Evolutionary conservation across 2,329 filamentous ascomycete genomes (phyloP).

Genomic region (Dactylonectria estremocensis): DNA sequence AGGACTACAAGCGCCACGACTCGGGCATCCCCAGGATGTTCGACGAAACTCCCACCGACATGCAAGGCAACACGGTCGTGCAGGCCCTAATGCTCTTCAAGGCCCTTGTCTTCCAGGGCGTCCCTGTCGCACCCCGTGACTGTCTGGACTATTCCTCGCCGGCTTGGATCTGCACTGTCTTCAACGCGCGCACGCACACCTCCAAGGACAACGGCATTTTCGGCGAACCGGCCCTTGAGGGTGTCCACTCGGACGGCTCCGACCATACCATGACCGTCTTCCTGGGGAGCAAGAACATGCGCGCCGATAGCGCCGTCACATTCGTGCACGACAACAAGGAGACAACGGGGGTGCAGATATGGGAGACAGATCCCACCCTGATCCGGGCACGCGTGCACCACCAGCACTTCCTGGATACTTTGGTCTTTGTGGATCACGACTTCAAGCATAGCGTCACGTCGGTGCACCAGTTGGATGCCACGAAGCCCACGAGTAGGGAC

Average conservation of each 20-base stretch:
- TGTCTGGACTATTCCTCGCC: constrained; percentile 44
- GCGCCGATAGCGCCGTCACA: constrained; percentile 46
- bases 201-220: constrained; percentile 36
- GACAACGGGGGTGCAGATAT: constrained; percentile 39
- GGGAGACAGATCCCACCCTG: constrained; percentile 40
- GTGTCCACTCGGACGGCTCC: constrained; percentile 49
- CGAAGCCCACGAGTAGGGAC: constrained; percentile 39
- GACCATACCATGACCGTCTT: constrained; percentile 51
- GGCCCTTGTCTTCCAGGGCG: constrained; percentile 43
- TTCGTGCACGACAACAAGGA: constrained; percentile 46
- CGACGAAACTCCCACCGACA: constrained; percentile 43
- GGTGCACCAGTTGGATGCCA: constrained; percentile 38
- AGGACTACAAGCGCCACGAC: constrained; percentile 50
- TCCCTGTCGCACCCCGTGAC: constrained; percentile 36
- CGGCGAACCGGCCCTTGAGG: constrained; percentile 50
- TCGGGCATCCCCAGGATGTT: constrained; percentile 45
- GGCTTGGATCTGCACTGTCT: constrained; percentile 45
- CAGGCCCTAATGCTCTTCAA: constrained; percentile 51
- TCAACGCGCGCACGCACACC: constrained; percentile 48
- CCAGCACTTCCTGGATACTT: constrained; percentile 43
- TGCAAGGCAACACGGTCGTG: constrained; percentile 49
- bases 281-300: constrained; percentile 48
- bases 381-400: constrained; percentile 45
- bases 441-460: constrained; percentile 47
- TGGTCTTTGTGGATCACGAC: constrained; percentile 48